A percentile compares a stretch with the other conserved stretches of the same genome.
Evolutionary conservation across 306 rosid genomes (phyloP).

Genomic region (Luffa aegyptiaca): DNA sequence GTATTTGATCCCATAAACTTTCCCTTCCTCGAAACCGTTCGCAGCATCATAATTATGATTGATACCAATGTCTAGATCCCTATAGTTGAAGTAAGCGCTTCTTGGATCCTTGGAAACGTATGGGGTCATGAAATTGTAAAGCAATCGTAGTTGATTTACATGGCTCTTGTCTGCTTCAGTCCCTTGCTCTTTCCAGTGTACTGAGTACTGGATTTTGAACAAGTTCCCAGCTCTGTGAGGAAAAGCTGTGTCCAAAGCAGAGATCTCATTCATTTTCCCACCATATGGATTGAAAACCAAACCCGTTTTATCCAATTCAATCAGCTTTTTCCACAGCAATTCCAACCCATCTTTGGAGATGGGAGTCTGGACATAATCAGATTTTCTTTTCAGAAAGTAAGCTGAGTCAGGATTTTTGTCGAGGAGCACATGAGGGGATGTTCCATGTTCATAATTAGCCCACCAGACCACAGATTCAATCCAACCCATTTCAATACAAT

Average conservation of each 20-base stretch:
- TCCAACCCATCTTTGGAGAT: conserved; percentile 36
- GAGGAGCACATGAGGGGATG: conserved; percentile 34
- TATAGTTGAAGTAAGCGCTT: conserved; percentile 51
- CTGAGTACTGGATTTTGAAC: conserved; percentile 36
- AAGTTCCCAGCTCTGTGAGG: conserved; percentile 64
- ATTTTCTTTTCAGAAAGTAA: conserved; percentile 46
- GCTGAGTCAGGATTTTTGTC: conserved; percentile 28
- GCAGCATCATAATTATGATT: conserved; percentile 18
- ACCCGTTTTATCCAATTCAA: conserved; percentile 40
- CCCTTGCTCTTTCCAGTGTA: conserved; percentile 27
- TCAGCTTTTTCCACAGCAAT: conserved; percentile 48
- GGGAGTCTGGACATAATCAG: conserved; percentile 41
- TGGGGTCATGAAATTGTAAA: conserved; percentile 49
- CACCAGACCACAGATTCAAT: conserved; percentile 44
- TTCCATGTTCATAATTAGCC: conserved; percentile 35
- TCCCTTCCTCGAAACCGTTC: conserved; percentile 22
- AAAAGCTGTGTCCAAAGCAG: conserved; percentile 41
- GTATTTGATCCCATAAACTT: conserved; percentile 20
- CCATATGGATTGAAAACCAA: conserved; percentile 62
- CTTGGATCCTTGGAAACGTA: conserved; percentile 52
- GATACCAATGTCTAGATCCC: conserved; percentile 57
- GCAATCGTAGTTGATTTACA: conserved; percentile 37
- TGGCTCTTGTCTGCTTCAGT: conserved; percentile 24
- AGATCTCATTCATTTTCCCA: conserved; percentile 38
- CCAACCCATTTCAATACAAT: conserved; percentile 45